These are phyloP conservation scores for Lipomyces japonicus DNA, from an alignment of 805 yeast genomes.

Conservation along the genomic window DNA sequence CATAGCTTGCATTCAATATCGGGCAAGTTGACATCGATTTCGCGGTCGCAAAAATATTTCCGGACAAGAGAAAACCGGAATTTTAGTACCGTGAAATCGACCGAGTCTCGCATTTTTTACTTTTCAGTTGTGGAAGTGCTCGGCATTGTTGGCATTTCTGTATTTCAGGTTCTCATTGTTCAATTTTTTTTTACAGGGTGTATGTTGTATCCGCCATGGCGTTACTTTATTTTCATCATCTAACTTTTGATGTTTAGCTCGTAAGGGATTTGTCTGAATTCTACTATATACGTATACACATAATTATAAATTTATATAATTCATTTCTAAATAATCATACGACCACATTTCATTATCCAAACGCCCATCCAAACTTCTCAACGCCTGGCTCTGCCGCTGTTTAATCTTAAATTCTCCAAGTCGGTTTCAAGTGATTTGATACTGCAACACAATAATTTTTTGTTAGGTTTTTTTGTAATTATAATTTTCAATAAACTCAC, in stretches of 20 bases:
- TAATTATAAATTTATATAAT: neutral
- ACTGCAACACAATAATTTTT: neutral
- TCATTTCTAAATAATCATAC: neutral
- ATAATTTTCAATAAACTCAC: constrained; percentile 1
- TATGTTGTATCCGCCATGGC: constrained; percentile 3
- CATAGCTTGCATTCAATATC: constrained; percentile 38
- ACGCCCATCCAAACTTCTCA: too few relatives aligned
- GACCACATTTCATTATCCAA: too few relatives aligned
- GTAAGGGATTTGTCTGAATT: constrained; percentile 28
- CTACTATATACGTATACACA: neutral
- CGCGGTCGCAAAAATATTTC: constrained; percentile 61
- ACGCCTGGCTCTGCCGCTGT: constrained; percentile 18
- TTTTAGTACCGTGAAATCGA: constrained; percentile 79
- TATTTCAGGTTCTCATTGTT: constrained; percentile 72
- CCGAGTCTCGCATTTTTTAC: constrained; percentile 74
- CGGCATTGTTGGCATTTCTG: constrained; percentile 73
- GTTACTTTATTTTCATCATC: neutral
- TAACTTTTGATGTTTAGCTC: constrained; percentile 15
- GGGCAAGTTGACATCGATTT: constrained; percentile 32
- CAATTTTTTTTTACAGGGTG: constrained; percentile 67
- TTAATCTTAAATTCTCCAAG: constrained; percentile 29
- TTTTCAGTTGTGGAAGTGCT: constrained; percentile 67
- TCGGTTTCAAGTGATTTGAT: constrained; percentile 40
- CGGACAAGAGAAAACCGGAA: constrained; percentile 88
- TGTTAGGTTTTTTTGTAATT: neutral